Evolutionary conservation across 495 filamentous ascomycete genomes (phyloP).

Genomic region (Penicillium waksmanii): DNA sequence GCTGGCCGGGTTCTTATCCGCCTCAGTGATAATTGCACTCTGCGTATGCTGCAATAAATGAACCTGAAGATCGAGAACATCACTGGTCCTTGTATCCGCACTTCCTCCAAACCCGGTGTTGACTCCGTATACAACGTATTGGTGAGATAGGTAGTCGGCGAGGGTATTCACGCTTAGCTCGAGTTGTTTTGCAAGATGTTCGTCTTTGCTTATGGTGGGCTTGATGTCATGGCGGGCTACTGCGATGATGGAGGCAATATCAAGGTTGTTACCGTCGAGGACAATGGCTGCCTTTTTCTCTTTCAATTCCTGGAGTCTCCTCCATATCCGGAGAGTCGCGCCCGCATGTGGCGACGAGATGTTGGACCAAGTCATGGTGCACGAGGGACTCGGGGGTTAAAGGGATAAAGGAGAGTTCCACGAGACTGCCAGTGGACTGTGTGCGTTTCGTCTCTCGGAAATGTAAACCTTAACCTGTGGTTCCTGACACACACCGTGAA

Average conservation of each 20-base stretch:
- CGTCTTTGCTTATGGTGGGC: slow-evolving; percentile 16
- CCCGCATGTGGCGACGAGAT: too few relatives aligned
- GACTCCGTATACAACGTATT: slow-evolving; percentile 49
- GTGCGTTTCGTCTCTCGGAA: too few relatives aligned
- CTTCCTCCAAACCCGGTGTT: slow-evolving; percentile 72
- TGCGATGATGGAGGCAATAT: slow-evolving; percentile 22
- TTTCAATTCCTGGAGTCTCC: too few relatives aligned
- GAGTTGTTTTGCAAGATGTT: slow-evolving; percentile 12
- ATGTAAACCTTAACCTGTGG: too few relatives aligned
- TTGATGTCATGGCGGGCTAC: slow-evolving; percentile 20
- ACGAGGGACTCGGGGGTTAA: too few relatives aligned
- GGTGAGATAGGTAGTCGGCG: slow-evolving; percentile 12
- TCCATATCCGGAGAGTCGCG: too few relatives aligned
- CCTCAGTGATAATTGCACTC: slow-evolving; percentile 50
- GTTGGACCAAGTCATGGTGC: too few relatives aligned
- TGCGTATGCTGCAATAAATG: slow-evolving; percentile 57
- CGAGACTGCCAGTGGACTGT: too few relatives aligned
- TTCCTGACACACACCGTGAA: too few relatives aligned
- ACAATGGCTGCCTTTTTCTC: slow-evolving; percentile 13
- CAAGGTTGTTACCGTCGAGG: slow-evolving; percentile 21
- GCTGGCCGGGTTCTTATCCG: slow-evolving; percentile 26
- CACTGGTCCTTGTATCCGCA: slow-evolving; percentile 55
- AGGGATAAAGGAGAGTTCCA: too few relatives aligned
- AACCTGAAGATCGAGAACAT: slow-evolving; percentile 51
- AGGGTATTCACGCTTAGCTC: slow-evolving; percentile 20